These are phyloP conservation scores for Avena eriantha DNA, from an alignment of 176 grass and related monocot species.

Conservation along the genomic window DNA sequence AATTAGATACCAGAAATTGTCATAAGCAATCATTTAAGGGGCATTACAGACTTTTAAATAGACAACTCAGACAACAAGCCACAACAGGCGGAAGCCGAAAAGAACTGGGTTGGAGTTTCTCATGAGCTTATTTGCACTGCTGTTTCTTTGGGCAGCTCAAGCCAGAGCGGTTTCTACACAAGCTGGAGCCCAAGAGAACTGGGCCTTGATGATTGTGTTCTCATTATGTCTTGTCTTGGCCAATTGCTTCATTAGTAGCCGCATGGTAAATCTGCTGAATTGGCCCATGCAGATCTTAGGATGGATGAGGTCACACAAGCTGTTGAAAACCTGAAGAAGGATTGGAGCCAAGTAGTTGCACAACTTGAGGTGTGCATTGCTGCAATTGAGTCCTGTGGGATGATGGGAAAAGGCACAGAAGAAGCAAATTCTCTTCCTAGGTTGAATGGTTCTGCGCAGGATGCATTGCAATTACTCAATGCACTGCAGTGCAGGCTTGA, in stretches of 20 bases:
- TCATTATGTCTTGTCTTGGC: not conserved
- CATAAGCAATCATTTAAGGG: too few species aligned
- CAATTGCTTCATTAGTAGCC: slow-evolving; percentile 14
- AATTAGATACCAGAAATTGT: too few species aligned
- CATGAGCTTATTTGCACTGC: too few species aligned
- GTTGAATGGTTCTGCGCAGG: slow-evolving; percentile 73
- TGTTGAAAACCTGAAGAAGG: slow-evolving; percentile 72
- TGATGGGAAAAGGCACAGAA: slow-evolving; percentile 68
- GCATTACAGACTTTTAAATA: too few species aligned
- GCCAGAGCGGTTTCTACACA: too few species aligned
- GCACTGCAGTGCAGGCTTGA: slow-evolving; percentile 78
- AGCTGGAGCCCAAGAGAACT: too few species aligned
- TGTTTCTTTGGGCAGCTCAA: too few species aligned
- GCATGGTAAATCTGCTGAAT: not conserved
- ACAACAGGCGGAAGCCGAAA: too few species aligned
- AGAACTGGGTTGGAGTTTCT: too few species aligned
- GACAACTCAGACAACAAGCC: too few species aligned
- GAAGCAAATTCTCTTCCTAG: slow-evolving; percentile 71
- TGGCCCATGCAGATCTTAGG: slow-evolving; percentile 21
- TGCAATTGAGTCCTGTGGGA: slow-evolving; percentile 63
- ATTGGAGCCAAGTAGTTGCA: slow-evolving; percentile 62
- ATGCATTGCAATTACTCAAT: slow-evolving; percentile 71
- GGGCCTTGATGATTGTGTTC: too few species aligned
- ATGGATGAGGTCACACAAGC: slow-evolving; percentile 85
- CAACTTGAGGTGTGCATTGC: slow-evolving; percentile 60